Evolutionary conservation across 371 early-diverging fungal species (phyloP), one percentile per base, ranked within the genome.

Genomic region (Circinella minor): DNA sequence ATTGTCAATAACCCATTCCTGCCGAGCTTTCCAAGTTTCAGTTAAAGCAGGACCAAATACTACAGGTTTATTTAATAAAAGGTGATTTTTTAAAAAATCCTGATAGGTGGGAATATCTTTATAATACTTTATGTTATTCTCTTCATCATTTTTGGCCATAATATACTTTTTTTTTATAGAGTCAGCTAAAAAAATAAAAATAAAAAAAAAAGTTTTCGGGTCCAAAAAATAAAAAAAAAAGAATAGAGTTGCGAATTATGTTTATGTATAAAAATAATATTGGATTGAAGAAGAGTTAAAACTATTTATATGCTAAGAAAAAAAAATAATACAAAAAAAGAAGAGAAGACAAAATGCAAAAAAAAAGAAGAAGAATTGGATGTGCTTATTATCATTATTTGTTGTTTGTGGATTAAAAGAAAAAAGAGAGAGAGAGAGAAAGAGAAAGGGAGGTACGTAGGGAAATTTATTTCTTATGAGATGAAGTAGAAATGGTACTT

Each of bases 51-150:
- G 79, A 0, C 91, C 91, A 55, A 92, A 79, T 14, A 92, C 65
- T 3, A 87, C 87, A 3, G 93, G 93, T 2, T 73, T 36, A 72
- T 91, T 91, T 46, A 88, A 86, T 4, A 78, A 75, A 39, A 91
- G 76, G 62, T 87, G 88, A 0, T 79, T 69, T 4, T 74, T 59
- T 3, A 86, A 77, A 73, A 92, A 92, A 13, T 85, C 76, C 8
- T 78, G 55, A 55, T 88, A 89, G 36, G 71, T 73, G 0, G 81
- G 88, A 7, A 82, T 77, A 36, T 71, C 69, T 17, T 76, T 74
- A 71, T 82, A 86, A 43, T 81, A 83, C 15, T 15, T 51, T 13
- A 51, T 51, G 51, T n/a, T 5, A 15, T 51, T 49, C 54, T 37
- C 48, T 36, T 38, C 20, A 17, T 55, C 57, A 13, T 57, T 34